Percentiles rank a stretch among this genome's conserved stretches.
Conservation (phyloP, 2,329 filamentous ascomycete genomes). For the Zelopaecilomyces penicillatus region DNA sequence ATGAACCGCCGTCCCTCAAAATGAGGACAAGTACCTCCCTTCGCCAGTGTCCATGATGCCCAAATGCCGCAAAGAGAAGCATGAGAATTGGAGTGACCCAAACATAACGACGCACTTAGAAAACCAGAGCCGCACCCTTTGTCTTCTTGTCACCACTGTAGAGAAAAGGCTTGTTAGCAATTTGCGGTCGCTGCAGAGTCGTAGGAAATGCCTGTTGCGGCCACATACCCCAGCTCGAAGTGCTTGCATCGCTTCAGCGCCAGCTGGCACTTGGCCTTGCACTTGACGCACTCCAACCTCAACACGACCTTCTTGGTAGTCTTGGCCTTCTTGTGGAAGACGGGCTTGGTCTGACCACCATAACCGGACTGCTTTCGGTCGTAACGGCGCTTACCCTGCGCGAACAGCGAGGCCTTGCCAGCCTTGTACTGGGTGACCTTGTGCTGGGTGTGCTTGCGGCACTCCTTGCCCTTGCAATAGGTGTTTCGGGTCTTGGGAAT, state of each 20-base stretch:
- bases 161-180: slow-evolving; percentile 30
- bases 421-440: slow-evolving; percentile 97
- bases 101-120: slow-evolving; percentile 62
- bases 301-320: slow-evolving; percentile 99
- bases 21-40: slow-evolving; percentile 37
- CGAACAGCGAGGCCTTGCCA: slow-evolving; percentile 91
- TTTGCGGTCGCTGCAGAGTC: not conserved
- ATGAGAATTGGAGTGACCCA: slow-evolving; percentile 32
- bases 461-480: slow-evolving; percentile 95
- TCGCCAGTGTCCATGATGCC: slow-evolving; percentile 43
- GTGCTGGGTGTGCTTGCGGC: slow-evolving; percentile 85
- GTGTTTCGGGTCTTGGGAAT: slow-evolving; percentile 96
- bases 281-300: slow-evolving; percentile 91
- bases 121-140: slow-evolving; percentile 99
- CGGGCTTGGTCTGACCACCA: slow-evolving; percentile 99
- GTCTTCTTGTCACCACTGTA: slow-evolving; percentile 99
- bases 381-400: slow-evolving; percentile 99
- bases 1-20: slow-evolving; percentile 32
- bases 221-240: slow-evolving; percentile 94
- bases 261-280: slow-evolving; percentile 98
- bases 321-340: slow-evolving; percentile 99
- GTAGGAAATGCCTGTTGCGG: not conserved
- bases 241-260: slow-evolving; percentile 99
- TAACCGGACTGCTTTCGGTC: slow-evolving; percentile 99
- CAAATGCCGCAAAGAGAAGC: slow-evolving; percentile 36